Evolutionary conservation across 805 yeast genomes (phyloP).

Genomic region (Priceomyces melissophilus): DNA sequence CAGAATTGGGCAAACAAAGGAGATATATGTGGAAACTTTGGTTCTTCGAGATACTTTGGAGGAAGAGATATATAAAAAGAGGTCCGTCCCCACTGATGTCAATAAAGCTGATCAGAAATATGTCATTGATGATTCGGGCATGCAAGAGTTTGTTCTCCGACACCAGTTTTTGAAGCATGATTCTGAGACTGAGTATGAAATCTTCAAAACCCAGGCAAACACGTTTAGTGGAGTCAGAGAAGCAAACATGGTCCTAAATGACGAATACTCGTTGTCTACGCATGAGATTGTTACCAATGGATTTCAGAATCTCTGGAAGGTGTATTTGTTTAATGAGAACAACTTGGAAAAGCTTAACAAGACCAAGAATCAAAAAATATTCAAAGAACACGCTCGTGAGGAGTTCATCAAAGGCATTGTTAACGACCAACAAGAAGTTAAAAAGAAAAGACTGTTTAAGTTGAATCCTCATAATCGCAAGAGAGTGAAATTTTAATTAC

Average conservation of each 20-base stretch:
- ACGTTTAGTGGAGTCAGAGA: background rate
- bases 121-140: conserved; percentile 57
- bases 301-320: conserved; percentile 20
- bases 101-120: conserved; percentile 21
- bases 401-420: conserved; percentile 17
- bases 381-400: conserved; percentile 14
- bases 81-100: conserved; percentile 17
- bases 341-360: conserved; percentile 26
- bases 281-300: conserved; percentile 13
- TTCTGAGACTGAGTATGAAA: conserved; percentile 32
- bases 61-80: conserved; percentile 56
- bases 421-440: background rate
- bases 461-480: conserved; percentile 8
- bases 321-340: conserved; percentile 26
- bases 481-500: conserved; percentile 15
- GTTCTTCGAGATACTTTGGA: conserved; percentile 62
- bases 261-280: conserved; percentile 17
- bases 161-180: conserved; percentile 44
- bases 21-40: conserved; percentile 66
- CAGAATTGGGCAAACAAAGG: conserved; percentile 65
- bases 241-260: conserved; percentile 7
- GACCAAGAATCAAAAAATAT: conserved; percentile 18
- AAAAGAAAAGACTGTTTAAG: background rate
- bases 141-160: conserved; percentile 51
- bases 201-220: conserved; percentile 23